phyloP scores from a whole-genome alignment of 106 monocot genomes.

The Agapanthus africanus region DNA sequence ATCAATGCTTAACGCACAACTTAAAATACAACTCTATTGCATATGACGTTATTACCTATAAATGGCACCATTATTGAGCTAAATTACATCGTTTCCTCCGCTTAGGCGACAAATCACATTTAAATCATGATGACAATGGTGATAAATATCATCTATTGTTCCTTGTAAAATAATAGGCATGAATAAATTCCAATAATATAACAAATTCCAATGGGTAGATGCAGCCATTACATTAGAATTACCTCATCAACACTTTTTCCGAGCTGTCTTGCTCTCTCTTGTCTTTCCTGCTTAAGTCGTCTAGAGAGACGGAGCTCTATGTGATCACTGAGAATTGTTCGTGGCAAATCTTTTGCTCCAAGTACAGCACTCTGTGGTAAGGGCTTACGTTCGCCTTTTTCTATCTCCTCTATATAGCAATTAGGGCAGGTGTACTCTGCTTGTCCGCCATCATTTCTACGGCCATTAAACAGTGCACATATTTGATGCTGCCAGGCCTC shows the following conservation, averaged over 20 bases:
- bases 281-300: slow-evolving; percentile 70
- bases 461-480: slow-evolving; percentile 95
- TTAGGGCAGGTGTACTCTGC: slow-evolving; percentile 98
- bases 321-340: slow-evolving; percentile 84
- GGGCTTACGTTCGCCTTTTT: slow-evolving; percentile 81
- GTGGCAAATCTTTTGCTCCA: slow-evolving; percentile 96
- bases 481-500: slow-evolving; percentile 99
- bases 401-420: slow-evolving; percentile 80
- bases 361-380: slow-evolving; percentile 95
- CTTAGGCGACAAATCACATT: no score
- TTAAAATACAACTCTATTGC: no score
- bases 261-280: slow-evolving; percentile 67
- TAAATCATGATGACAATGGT: background rate
- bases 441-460: slow-evolving; percentile 94
- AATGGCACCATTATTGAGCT: no score
- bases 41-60: no score
- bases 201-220: background rate
- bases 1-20: no score
- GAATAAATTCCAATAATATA: background rate
- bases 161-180: background rate
- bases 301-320: slow-evolving; percentile 77
- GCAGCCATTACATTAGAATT: slow-evolving; percentile 4
- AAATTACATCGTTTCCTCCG: no score
- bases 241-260: slow-evolving; percentile 89
- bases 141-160: background rate